Conservation (phyloP, 2,329 filamentous ascomycete genomes). For the Colletotrichum tropicicola region DNA sequence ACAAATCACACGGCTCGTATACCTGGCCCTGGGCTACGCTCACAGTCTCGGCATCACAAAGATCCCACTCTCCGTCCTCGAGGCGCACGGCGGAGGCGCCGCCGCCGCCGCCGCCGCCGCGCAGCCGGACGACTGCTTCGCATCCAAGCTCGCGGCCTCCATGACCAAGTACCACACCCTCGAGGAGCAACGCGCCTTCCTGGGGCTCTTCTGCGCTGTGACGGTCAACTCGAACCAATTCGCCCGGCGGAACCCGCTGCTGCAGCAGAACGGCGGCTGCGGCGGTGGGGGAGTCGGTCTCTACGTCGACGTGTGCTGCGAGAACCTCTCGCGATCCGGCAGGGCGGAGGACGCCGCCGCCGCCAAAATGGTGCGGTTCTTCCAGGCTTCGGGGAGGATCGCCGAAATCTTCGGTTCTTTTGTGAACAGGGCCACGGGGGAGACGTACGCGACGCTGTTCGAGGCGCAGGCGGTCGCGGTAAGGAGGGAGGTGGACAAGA, state of each 20-base stretch:
- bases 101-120: not conserved
- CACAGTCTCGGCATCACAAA: slow-evolving; percentile 49
- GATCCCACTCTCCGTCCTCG: slow-evolving; percentile 25
- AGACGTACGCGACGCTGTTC: slow-evolving; percentile 42
- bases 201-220: slow-evolving; percentile 40
- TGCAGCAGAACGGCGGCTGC: slow-evolving; percentile 28
- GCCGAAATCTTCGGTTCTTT: slow-evolving; percentile 42
- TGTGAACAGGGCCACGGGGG: slow-evolving; percentile 36
- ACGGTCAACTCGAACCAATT: slow-evolving; percentile 45
- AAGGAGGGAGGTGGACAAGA: slow-evolving; percentile 41
- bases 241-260: slow-evolving; percentile 42
- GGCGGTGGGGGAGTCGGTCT: not conserved
- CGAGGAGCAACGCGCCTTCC: slow-evolving; percentile 48
- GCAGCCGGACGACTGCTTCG: slow-evolving; percentile 22
- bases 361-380: slow-evolving; percentile 44
- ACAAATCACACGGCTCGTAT: slow-evolving; percentile 46
- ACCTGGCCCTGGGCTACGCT: slow-evolving; percentile 50
- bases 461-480: slow-evolving; percentile 43
- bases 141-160: not conserved
- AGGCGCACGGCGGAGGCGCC: not conserved
- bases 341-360: slow-evolving; percentile 39
- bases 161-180: slow-evolving; percentile 31
- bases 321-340: slow-evolving; percentile 37
- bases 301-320: slow-evolving; percentile 44
- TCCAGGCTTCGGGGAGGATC: slow-evolving; percentile 45